Percentiles rank a stretch among this genome's conserved stretches.
Evolutionary conservation across 2,329 filamentous ascomycete genomes (phyloP).

Genomic region (Elsinoe arachidis): DNA sequence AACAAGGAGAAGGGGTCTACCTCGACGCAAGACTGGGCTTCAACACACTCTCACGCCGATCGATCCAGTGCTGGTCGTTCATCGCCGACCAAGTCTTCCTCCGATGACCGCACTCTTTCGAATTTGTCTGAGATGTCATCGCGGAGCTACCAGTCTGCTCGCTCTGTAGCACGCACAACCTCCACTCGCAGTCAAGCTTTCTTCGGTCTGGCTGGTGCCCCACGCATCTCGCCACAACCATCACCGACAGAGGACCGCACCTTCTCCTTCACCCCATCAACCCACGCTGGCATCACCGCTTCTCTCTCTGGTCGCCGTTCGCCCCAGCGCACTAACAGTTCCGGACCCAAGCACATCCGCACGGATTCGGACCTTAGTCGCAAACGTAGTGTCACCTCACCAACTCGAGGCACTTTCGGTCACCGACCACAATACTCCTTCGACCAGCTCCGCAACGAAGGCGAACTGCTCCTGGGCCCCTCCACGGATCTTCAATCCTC

Average conservation of each 20-base stretch:
- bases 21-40: slow-evolving; percentile 3
- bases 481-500: slow-evolving; percentile 1
- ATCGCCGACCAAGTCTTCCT: slow-evolving; percentile 37
- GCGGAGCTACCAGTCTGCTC: slow-evolving; percentile 34
- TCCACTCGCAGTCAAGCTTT: slow-evolving; percentile 34
- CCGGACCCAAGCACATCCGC: background rate
- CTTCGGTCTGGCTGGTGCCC: slow-evolving; percentile 15
- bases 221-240: slow-evolving; percentile 17
- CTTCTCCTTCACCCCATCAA: slow-evolving; percentile 2
- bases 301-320: slow-evolving; percentile 4
- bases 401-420: background rate
- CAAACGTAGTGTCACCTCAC: slow-evolving; percentile 10
- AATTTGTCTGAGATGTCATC: slow-evolving; percentile 47
- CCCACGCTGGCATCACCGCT: background rate
- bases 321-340: background rate
- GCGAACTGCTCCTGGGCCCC: background rate
- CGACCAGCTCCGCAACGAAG: slow-evolving; percentile 5
- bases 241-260: slow-evolving; percentile 20
- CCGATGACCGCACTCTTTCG: slow-evolving; percentile 48
- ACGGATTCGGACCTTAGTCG: background rate
- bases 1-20: background rate
- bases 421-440: slow-evolving; percentile 7
- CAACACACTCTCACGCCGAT: slow-evolving; percentile 1
- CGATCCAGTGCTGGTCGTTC: slow-evolving; percentile 25
- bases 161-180: slow-evolving; percentile 36